phyloP scores from a whole-genome alignment of 2,329 filamentous ascomycete genomes.

The Geosmithia morbida region DNA sequence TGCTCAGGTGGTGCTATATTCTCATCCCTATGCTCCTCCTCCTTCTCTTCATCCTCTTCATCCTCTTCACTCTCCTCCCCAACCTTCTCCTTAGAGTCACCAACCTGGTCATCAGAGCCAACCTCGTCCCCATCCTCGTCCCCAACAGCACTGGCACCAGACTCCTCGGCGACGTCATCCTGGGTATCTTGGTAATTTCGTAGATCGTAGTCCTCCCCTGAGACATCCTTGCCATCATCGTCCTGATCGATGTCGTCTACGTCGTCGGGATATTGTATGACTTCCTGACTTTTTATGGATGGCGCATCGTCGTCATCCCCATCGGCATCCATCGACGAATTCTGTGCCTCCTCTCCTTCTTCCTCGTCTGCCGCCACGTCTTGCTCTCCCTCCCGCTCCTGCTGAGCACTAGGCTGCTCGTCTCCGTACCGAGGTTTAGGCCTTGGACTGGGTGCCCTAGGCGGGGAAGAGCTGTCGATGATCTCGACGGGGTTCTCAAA shows the following conservation, averaged over 20 bases:
- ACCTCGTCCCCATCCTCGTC: background rate
- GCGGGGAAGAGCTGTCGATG: constrained; percentile 4
- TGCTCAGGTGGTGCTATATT: background rate
- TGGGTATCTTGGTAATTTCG: constrained; percentile 15
- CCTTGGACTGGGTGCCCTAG: background rate
- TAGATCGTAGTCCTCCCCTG: constrained; percentile 18
- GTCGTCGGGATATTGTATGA: background rate
- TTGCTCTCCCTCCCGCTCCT: background rate
- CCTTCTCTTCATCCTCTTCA: constrained; percentile 8
- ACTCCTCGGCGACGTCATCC: constrained; percentile 14
- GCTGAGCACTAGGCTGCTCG: background rate
- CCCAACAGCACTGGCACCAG: background rate
- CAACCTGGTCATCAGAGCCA: constrained; percentile 2
- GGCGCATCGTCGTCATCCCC: no score
- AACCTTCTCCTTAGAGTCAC: constrained; percentile 11
- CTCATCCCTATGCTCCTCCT: constrained; percentile 12
- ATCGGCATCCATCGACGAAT: no score
- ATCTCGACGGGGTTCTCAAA: constrained; percentile 2
- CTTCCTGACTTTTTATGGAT: background rate
- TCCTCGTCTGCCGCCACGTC: constrained; percentile 1
- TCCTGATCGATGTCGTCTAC: constrained; percentile 1
- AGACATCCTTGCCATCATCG: constrained; percentile 5
- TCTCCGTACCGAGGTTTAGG: background rate
- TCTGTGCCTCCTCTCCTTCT: background rate
- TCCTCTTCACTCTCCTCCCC: constrained; percentile 6